phyloP scores from a whole-genome alignment of 2,329 filamentous ascomycete genomes.

The Dryadomyces quercivorus region DNA sequence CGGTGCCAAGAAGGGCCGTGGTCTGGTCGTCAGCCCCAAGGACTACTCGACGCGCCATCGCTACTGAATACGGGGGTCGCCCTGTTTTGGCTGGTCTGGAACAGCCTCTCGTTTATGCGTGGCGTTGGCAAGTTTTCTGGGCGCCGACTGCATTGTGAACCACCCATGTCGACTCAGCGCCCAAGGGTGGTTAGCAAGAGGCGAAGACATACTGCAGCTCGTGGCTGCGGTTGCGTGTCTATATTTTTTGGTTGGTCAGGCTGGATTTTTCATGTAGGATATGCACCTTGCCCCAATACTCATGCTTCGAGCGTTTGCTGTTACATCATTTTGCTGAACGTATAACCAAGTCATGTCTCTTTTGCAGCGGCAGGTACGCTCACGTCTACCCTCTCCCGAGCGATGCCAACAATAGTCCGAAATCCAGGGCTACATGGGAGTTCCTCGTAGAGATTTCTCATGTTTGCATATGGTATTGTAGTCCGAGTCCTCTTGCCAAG shows the following conservation, averaged over 20 bases:
- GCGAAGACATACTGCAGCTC: background rate
- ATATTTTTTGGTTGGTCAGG: background rate
- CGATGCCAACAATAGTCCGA: no score
- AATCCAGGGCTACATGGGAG: no score
- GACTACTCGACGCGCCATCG: conserved; percentile 58
- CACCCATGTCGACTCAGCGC: no score
- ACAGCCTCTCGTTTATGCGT: background rate
- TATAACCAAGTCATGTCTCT: no score
- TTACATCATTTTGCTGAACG: background rate
- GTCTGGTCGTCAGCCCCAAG: conserved; percentile 94
- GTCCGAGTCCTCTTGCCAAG: background rate
- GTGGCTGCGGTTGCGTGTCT: background rate
- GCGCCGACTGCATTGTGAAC: no score
- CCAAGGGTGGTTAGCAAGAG: no score
- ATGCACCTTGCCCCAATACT: background rate
- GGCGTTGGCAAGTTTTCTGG: background rate
- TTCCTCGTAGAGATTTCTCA: no score
- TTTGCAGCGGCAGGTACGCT: no score
- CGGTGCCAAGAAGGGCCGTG: conserved; percentile 94
- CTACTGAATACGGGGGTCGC: conserved; percentile 30
- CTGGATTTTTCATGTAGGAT: background rate
- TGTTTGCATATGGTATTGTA: no score
- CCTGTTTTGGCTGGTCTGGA: background rate
- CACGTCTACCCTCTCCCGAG: no score
- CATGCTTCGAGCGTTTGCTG: background rate